Base-by-base conservation (phyloP, 495 filamentous ascomycete genomes). In the Neurospora sp. region DNA sequence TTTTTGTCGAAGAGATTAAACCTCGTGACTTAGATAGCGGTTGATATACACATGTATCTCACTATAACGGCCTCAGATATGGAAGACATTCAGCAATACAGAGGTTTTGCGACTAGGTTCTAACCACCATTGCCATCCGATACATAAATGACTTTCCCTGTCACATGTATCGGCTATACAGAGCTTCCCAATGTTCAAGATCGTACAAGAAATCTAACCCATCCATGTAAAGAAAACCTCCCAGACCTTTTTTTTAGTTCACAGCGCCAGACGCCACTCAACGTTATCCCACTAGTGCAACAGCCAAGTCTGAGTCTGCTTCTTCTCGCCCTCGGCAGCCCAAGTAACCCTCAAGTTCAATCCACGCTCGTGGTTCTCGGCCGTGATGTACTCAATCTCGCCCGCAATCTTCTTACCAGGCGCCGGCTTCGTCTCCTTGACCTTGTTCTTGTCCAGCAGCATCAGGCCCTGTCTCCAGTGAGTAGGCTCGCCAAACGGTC, bases 401-500 rank as follows among this genome's bases (percentile, higher is more conserved):
- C 85, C 86, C 66, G 72, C 76, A 9, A 88, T 70, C 75, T 84
- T 79, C 54, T 79, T 77, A 20, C 75, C 83, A 1, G 54, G 54
- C 2, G 54, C 54, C 59, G 76, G 76, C 27, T 79, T 82, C 31
- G 77, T 75, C 59, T 75, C 76, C 9, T 73, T 74, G 8, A 75
- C 77, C 70, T 73, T 74, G 71, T 80, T 83, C 40, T 82, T 82
- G 71, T 84, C 78, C 14, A 80, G 78, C 31, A 86, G 74, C 69
- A 86, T 76, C 37, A 95, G 88, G 7, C 92, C 93, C 81, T 96
- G 93, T 82, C 91, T 92, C 93, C 93, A 96, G 83, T 96, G 93
- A 35, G 93, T 96, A 75, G 90, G 91, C 78, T 89, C 90, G 71
- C 88, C 88, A 70, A 90, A 89, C 41, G 93, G 93, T 5, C 93